Evolutionary conservation across 257 asterid species (phyloP).

Genomic region (Misopates orontium): DNA sequence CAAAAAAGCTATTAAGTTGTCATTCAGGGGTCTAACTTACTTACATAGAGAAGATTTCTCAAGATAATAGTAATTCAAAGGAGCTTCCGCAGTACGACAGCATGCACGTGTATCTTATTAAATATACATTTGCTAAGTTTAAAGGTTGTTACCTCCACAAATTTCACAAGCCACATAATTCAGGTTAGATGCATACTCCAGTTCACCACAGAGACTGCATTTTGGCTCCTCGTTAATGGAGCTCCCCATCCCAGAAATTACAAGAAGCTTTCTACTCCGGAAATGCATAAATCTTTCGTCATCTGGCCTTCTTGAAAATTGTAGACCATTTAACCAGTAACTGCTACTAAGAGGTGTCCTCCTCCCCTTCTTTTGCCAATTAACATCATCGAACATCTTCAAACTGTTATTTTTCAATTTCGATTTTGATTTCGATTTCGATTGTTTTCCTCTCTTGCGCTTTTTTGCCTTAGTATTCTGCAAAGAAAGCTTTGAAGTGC

Average conservation of each 20-base stretch:
- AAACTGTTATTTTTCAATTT: constrained; percentile 42
- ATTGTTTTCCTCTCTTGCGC: constrained; percentile 48
- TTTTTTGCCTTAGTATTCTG: constrained; percentile 45
- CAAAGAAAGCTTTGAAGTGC: constrained; percentile 38
- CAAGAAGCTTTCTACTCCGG: constrained; percentile 56
- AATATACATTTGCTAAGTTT: constrained; percentile 16
- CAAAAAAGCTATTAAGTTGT: constrained; percentile 7
- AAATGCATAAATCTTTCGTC: constrained; percentile 58
- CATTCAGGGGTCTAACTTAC: background rate
- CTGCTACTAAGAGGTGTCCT: constrained; percentile 52
- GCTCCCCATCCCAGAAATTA: constrained; percentile 47
- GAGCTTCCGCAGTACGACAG: constrained; percentile 6
- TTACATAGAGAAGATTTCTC: constrained; percentile 22
- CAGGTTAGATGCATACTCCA: constrained; percentile 51
- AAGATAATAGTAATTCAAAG: constrained; percentile 21
- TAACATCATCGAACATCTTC: constrained; percentile 41
- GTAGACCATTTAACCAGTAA: constrained; percentile 86
- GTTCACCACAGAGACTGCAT: constrained; percentile 76
- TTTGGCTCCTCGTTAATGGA: constrained; percentile 42
- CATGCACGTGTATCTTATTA: constrained; percentile 17
- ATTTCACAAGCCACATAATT: constrained; percentile 74
- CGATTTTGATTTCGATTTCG: constrained; percentile 42
- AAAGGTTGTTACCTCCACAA: constrained; percentile 72
- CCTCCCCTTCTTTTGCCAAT: constrained; percentile 47
- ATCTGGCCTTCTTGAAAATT: constrained; percentile 56